Evolutionary conservation across 129 eudicot genomes (phyloP), one percentile per base, ranked within the genome.

Genomic region (Pseudognaphalium luteoalbum): DNA sequence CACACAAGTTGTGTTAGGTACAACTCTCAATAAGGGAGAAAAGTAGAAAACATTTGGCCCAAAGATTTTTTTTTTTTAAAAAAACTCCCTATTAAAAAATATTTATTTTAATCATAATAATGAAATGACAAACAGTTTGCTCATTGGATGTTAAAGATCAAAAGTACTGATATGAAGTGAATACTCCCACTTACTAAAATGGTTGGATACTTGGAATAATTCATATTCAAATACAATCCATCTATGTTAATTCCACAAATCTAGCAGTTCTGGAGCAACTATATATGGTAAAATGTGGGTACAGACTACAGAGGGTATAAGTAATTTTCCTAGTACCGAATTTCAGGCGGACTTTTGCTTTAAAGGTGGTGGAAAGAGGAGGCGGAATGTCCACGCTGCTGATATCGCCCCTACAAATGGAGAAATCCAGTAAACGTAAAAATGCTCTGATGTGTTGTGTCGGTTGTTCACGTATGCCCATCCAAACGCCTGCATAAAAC

Each of bases 391-490:
- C 96, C 86, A 81, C 19, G 89, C 91, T 72, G 93, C 87, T 68
- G 81, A 34, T 70, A 86, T 85, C 29, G 96, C 96, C 64, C 96
- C 96, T 10, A 82, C 52, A 20, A 86, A 90, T 57, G 96, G 93
- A 12, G 83, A 82, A 30, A 90, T 88, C 93, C 96, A 90, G 72
- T 90, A 88, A 28, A 88, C 96, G 35, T 83, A 86, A 42, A 90
- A 82, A 25, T 90, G 96, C 42, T 87, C 92, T 89, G 91, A 86
- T 70, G 96, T 81, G 68, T 80, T 77, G 86, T 90, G 90, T 69
- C 65, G 62, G 39, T 84, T 84, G 68, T 85, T 86, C 39, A 90
- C 64, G 29, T 90, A 90, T 29, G 96, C 96, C 96, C 96, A 90
- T 73, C 93, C 96, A 78, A 87, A 90, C 35, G 93, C 96, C 93